Evolutionary conservation across 257 asterid species (phyloP), one percentile per base, ranked within the genome.

Genomic region (Solanum etuberosum): DNA sequence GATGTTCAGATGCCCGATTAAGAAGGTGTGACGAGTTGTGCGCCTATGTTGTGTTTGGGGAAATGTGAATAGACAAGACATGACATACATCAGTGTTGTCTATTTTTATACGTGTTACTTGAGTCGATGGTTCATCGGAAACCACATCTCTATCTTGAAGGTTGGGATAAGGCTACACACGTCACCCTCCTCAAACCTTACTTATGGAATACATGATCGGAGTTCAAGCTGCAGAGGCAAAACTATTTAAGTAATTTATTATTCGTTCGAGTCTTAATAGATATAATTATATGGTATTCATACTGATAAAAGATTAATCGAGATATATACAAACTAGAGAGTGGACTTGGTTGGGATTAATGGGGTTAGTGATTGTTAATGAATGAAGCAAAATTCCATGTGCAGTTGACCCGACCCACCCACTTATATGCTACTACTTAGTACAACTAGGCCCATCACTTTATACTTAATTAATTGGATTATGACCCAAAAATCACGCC

Each of bases 401-500:
- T 91, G 92, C 90, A 87, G 87, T 84, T 90, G 89, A 89, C 90
- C 90, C 89, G 34, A 72, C 83, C 85, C 65, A 87, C 89, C 77
- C 84, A 81, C 84, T 80, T 54, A 85, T 29, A 4, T 48, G 85
- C 68, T 48, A 81, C 85, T 81, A 81, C 43, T 48, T 61, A n/a
- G 70, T 61, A 48, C 63, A 81, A 81, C 63, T 25, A 59, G 40
- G 86, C n/a, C 82, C 71, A 46, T 86, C 85, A 74, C 84, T 46
- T 59, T 72, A 10, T 72, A 86, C 63, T 90, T 85, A 74, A 85
- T 65, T 73, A 4, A 43, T 57, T 57, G 86, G 74, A 68, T 46
- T 72, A 80, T 37, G 89, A 83, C 92, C 94, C 92, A 83, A 86
- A 74, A 90, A 90, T 90, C 89, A 86, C 92, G 94, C 91, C 76